Evolutionary conservation across 73 alveolate genomes (phyloP), one percentile per base, ranked within the genome.

Genomic region (Paraurostyla sp.): DNA sequence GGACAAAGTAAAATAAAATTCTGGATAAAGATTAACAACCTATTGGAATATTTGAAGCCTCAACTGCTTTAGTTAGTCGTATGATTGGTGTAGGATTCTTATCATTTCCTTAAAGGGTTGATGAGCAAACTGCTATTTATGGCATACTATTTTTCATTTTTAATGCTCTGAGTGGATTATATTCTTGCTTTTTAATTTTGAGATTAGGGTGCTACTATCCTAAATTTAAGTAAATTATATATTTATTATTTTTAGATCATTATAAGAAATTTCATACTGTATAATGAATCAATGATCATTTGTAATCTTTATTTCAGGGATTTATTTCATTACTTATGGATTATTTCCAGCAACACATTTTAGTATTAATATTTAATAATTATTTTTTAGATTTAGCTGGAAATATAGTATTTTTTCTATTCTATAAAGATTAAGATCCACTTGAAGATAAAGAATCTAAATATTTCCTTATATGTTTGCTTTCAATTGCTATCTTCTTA

Each of bases 261-360:
- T 54, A 35, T 54, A 54, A 54, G 69, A 54, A 35, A 54, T 54
- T 35, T 54, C 69, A 54, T 54, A 13, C 30, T 20, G 69, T 54
- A 20, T 54, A 54, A 9, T 54, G 69, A 4, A n/a, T 6, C 4
- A 54, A 54, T 20, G 69, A 54, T 54, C 69, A 9, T 54, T 27
- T 27, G 40, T 54, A 20, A 54, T 54, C 15, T 54, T 54, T 54
- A 54, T 54, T 20, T 54, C 69, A 54, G 69, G 40, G 18, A 13
- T 54, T 54, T n/a, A 54, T 20, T 54, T 54, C 30, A 6, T 54
- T 54, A 20, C 40, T n/a, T 54, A 54, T 54, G 69, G 69, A 4
- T 54, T 54, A 54, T 54, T 54, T 18, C 69, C 69, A 9, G 69
- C 69, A 7, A 54, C 69, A 13, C 69, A 54, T 54, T 54, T 54